Percentiles rank a stretch among this genome's conserved stretches.
These are phyloP conservation scores for Elaeagnus macrophylla DNA, from an alignment of 306 rosid genomes.

Conservation along the genomic window DNA sequence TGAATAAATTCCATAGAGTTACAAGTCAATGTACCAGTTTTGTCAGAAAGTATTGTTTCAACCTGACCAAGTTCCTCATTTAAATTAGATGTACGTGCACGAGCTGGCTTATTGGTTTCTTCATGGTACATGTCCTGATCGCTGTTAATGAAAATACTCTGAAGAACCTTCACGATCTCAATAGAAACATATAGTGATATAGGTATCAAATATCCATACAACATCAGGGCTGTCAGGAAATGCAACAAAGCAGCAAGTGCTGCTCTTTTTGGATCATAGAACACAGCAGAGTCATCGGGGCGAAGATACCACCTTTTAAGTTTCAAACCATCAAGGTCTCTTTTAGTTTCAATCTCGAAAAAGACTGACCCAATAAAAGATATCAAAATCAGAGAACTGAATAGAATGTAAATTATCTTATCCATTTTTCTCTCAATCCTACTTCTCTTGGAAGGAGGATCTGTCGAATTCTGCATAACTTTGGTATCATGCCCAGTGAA, in stretches of 20 bases:
- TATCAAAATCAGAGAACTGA: slow-evolving; percentile 57
- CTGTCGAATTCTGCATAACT: slow-evolving; percentile 81
- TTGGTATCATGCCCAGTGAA: slow-evolving; percentile 85
- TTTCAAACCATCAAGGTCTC: slow-evolving; percentile 31
- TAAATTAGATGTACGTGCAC: slow-evolving; percentile 75
- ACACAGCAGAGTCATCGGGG: slow-evolving; percentile 47
- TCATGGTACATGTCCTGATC: slow-evolving; percentile 75
- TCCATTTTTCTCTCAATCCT: slow-evolving; percentile 82
- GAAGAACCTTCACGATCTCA: slow-evolving; percentile 85
- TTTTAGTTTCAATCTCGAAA: slow-evolving; percentile 51
- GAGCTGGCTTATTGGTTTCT: slow-evolving; percentile 68
- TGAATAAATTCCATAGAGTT: slow-evolving; percentile 90
- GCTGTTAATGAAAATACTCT: slow-evolving; percentile 69
- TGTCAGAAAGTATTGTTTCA: slow-evolving; percentile 70
- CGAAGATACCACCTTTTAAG: slow-evolving; percentile 73
- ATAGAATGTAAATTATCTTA: slow-evolving; percentile 70
- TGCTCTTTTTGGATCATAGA: slow-evolving; percentile 46
- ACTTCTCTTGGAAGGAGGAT: slow-evolving; percentile 91
- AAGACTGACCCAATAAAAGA: slow-evolving; percentile 57
- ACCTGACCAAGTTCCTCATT: slow-evolving; percentile 94
- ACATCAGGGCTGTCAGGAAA: slow-evolving; percentile 79
- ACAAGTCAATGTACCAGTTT: slow-evolving; percentile 89
- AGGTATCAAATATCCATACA: slow-evolving; percentile 84
- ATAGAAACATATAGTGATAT: slow-evolving; percentile 86
- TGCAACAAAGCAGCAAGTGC: slow-evolving; percentile 53